Conservation (phyloP, 2,329 filamentous ascomycete genomes). For the Ilyonectria sp. region DNA sequence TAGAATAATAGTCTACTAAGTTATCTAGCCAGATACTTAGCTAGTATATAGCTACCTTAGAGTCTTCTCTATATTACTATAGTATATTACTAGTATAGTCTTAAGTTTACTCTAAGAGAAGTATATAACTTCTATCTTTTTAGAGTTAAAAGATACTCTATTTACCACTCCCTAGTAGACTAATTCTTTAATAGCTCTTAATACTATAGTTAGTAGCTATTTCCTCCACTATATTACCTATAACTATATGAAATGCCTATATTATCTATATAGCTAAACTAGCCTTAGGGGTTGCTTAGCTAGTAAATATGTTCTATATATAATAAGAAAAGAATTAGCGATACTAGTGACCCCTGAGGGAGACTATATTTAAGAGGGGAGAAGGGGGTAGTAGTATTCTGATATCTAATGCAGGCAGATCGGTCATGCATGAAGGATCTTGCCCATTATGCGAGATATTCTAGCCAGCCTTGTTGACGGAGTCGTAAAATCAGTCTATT, state of each 20-base stretch:
- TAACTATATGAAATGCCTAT: neutral
- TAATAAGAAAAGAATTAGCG: too few relatives aligned
- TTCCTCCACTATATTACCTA: neutral
- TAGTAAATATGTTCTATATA: too few relatives aligned
- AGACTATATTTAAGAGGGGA: conserved; percentile 17
- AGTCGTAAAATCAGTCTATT: conserved; percentile 38
- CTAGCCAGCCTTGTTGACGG: conserved; percentile 34
- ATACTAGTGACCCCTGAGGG: neutral
- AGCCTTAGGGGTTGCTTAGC: too few relatives aligned
- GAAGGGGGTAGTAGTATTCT: conserved; percentile 22
- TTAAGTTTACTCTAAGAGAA: too few relatives aligned
- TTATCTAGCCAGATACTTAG: too few relatives aligned
- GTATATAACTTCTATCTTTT: too few relatives aligned
- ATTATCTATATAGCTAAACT: neutral
- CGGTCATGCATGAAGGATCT: conserved; percentile 31
- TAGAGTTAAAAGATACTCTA: neutral
- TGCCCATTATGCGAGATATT: conserved; percentile 28
- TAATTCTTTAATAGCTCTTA: neutral
- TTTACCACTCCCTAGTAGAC: neutral
- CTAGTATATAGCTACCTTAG: too few relatives aligned
- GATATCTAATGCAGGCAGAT: neutral
- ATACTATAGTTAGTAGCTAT: neutral
- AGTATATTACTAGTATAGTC: too few relatives aligned
- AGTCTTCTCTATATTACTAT: too few relatives aligned
- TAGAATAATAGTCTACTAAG: too few relatives aligned